Base-by-base conservation (phyloP, 2,329 filamentous ascomycete species). In the Zasmidium angulare region DNA sequence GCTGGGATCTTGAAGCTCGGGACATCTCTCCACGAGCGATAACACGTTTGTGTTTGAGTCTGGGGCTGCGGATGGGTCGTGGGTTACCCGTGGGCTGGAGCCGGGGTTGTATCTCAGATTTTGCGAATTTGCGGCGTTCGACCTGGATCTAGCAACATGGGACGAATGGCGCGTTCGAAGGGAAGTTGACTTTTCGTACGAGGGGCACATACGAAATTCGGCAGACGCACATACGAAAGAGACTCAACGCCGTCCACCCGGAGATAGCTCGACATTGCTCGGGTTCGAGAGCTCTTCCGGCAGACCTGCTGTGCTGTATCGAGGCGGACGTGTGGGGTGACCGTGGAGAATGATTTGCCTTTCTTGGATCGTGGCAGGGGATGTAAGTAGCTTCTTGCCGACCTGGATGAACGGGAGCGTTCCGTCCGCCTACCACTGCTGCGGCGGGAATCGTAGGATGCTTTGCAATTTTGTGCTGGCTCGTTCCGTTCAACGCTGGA, bases 241-340 rank as follows among this genome's bases (percentile, higher is more conserved):
- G 49, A 24, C 11, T 26, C 11, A 17, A 19, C 26, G 50, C 55
- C 55, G 24, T 50, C 49, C 50, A 21, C 56, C 57, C 60, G 60
- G 60, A 14, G 53, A 57, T 57, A 60, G 57, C 60, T 62, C 56
- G 60, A 60, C 20, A 14, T 54, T 19, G 50, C 46, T 57, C 58
- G 58, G 58, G 26, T 20, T n/a, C 7, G 29, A 7, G 36, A 43
- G 36, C 36, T 17, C 36, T 19, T 4, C 3, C 4, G 7, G n/a
- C 14, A 7, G n/a, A 43, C 3, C 36, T 43, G n/a, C 36, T 17
- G n/a, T 43, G n/a, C 36, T 17, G n/a, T 4, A 43, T 43, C 36
- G 36, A 43, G 36, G 36, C 6, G 36, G 6, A 6, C 26, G 50
- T 26, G 21, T 12, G 21, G 26, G n/a, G 40, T 36, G 50, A 26